Base-by-base conservation (phyloP, 805 yeast genomes). In the Pichia occidentalis region DNA sequence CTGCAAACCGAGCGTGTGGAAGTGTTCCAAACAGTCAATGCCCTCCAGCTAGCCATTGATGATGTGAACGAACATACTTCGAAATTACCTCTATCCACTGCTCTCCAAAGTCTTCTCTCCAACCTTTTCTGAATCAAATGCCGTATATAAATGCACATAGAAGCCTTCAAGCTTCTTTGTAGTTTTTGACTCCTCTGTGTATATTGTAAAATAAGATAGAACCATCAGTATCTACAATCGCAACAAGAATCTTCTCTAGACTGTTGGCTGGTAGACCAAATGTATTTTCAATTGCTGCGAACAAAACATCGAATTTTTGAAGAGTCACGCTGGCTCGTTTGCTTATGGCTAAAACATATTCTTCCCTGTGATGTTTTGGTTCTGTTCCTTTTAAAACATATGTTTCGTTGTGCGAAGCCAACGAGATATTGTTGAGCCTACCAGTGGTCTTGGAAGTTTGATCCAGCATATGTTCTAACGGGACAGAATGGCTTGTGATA, bases 131-230 rank as follows among this genome's bases (percentile, higher is more conserved):
- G 10, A 32, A 12, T 23, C 12, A 19, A 14, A 14, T 6, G 9
- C n/a, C n/a, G 5, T 21, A 27, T 26, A 28, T 32, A 23, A 27
- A 26, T 18, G 14, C 13, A 24, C 19, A 21, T 21, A 35, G 29
- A 32, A 36, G 22, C 14, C 14, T 24, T 23, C 10, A 25, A 24
- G 19, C 22, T 19, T 22, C 19, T 26, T 14, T 24, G 28, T 31
- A 24, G 23, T 25, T 75, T 24, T 68, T 74, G 8, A 80, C 57
- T 4, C 88, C 88, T 48, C 75, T 76, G 53, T 79, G 75, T 13
- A 78, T 65, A 53, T 73, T 72, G 54, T 82, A 81, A 48, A 76
- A 82, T n/a, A 80, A 80, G 14, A 79, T 67, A 0, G 87, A 77
- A 2, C 85, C 80, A 53, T 82, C 92, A 39, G 70, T 70, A 47